These are phyloP conservation scores for Chlamydomonas sp. DNA, from an alignment of 139 green algal genomes.

Conservation along the genomic window DNA sequence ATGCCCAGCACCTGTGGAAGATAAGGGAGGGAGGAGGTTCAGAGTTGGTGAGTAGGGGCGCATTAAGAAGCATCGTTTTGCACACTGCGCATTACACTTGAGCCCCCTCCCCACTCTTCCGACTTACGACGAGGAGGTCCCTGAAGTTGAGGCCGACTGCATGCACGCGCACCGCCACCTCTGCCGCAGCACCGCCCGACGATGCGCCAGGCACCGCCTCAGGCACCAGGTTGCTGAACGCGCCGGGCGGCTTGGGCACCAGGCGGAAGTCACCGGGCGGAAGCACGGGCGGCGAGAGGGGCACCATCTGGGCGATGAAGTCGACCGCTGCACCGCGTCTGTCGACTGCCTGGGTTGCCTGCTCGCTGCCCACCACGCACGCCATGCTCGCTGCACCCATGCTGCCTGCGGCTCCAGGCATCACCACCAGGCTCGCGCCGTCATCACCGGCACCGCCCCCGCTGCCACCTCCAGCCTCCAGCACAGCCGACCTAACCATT, in stretches of 20 bases:
- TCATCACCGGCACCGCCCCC: no score
- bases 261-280: slow-evolving; percentile 26
- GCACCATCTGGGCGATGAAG: no score
- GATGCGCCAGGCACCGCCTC: slow-evolving; percentile 7
- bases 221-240: slow-evolving; percentile 42
- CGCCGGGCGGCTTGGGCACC: slow-evolving; percentile 35
- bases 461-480: no score
- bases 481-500: no score
- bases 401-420: no score
- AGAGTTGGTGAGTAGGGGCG: background rate
- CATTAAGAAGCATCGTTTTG: background rate
- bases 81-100: background rate
- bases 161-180: slow-evolving; percentile 52
- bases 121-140: slow-evolving; percentile 53
- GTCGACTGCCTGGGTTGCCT: no score
- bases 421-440: no score
- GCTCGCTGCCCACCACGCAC: no score
- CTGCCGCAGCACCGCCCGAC: no score
- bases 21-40: background rate
- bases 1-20: slow-evolving; percentile 50
- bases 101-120: background rate
- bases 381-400: no score
- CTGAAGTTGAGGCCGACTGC: slow-evolving; percentile 79
- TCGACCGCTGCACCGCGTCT: no score
- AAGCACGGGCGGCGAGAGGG: background rate